phyloP scores from a whole-genome alignment of 1,139 yeast genomes.

The Zygosaccharomyces pseudobailii region DNA sequence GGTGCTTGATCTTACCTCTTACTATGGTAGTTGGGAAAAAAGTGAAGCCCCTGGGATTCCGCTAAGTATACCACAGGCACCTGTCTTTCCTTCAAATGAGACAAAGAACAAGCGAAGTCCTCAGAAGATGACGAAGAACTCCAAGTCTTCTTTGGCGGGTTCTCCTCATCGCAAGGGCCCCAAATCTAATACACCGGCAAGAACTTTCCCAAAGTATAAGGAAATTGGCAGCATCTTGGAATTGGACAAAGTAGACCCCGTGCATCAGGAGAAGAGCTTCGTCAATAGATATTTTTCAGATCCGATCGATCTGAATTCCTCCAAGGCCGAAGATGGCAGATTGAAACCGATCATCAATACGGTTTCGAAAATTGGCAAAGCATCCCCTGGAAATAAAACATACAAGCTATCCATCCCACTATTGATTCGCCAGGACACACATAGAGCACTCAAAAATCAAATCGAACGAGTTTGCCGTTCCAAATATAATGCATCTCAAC shows the following conservation, averaged over 20 bases:
- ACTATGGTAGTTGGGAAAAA: background rate
- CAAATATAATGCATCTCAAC: conserved; percentile 5
- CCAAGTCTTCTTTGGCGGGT: background rate
- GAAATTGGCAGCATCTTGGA: conserved; percentile 7
- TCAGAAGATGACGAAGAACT: background rate
- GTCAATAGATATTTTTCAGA: conserved; percentile 10
- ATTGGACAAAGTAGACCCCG: background rate
- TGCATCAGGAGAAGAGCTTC: conserved; percentile 3
- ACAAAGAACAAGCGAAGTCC: background rate
- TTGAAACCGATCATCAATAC: conserved; percentile 15
- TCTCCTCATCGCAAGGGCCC: conserved; percentile 2
- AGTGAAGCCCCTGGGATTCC: conserved; percentile 1
- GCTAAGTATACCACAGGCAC: background rate
- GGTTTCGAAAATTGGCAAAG: conserved; percentile 3
- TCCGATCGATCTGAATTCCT: conserved; percentile 7
- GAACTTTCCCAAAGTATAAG: conserved; percentile 5
- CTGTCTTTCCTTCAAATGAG: background rate
- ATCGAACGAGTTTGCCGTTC: conserved; percentile 6
- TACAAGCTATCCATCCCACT: conserved; percentile 16
- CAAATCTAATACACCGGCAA: conserved; percentile 2
- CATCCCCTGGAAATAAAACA: conserved; percentile 3
- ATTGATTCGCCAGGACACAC: conserved; percentile 6
- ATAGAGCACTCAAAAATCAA: conserved; percentile 6
- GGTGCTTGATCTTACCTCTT: background rate
- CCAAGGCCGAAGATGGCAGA: conserved; percentile 9